Percentiles rank a stretch among this genome's conserved stretches.
phyloP scores from a whole-genome alignment of 371 early-diverging fungal species.

The Zopfochytrium polystomum region DNA sequence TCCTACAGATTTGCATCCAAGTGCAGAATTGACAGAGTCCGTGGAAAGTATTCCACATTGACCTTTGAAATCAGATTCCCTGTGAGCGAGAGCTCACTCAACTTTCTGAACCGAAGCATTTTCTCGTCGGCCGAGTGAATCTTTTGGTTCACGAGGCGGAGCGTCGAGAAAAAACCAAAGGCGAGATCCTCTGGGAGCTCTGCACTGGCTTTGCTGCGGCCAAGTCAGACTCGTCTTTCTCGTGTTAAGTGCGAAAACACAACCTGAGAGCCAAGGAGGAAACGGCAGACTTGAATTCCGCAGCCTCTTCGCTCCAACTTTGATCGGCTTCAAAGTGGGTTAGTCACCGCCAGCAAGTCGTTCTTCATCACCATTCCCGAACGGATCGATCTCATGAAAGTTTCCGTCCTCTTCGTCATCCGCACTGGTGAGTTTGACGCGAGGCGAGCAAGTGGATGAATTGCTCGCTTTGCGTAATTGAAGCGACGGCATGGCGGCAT shows the following conservation, averaged over 20 bases:
- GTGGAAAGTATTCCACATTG: constrained; percentile 11
- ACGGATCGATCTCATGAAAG: constrained; percentile 19
- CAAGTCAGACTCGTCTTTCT: constrained; percentile 7
- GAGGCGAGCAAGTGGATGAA: too few relatives aligned
- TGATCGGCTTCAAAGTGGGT: constrained; percentile 5
- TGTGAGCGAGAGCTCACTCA: constrained; percentile 28
- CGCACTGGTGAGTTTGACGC: too few relatives aligned
- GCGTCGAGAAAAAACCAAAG: constrained; percentile 22
- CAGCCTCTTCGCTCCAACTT: constrained; percentile 28
- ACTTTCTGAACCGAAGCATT: constrained; percentile 5
- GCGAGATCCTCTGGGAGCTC: constrained; percentile 15
- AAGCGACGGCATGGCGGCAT: too few relatives aligned
- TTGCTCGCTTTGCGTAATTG: too few relatives aligned
- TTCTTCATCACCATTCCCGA: constrained; percentile 7
- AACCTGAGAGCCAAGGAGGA: too few relatives aligned
- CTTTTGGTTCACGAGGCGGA: constrained; percentile 19
- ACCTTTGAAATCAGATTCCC: constrained; percentile 24
- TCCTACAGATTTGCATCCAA: constrained; percentile 30
- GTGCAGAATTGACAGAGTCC: constrained; percentile 18
- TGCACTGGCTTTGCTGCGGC: too few relatives aligned
- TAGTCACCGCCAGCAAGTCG: too few relatives aligned
- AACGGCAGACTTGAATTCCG: constrained; percentile 6
- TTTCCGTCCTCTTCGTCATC: too few relatives aligned
- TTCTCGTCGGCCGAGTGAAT: constrained; percentile 16
- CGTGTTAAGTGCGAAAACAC: too few relatives aligned